Percentiles rank a stretch among this genome's conserved stretches.
These are phyloP conservation scores for Annulohypoxylon moriforme DNA, from an alignment of 495 filamentous ascomycete species.

Conservation along the genomic window DNA sequence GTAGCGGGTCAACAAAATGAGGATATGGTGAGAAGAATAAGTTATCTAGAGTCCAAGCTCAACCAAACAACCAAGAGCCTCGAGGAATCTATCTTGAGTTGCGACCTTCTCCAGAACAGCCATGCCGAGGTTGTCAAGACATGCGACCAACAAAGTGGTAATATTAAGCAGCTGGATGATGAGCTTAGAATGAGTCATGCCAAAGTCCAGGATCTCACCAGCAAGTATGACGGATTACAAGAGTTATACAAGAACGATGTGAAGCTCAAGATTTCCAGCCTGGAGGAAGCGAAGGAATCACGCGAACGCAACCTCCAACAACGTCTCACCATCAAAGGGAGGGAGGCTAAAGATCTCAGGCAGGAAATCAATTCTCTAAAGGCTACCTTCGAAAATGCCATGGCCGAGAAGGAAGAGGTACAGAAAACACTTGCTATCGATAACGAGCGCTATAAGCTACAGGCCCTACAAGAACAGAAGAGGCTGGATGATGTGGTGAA, in stretches of 20 bases:
- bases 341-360: constrained; percentile 8
- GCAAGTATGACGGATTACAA: not conserved
- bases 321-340: not conserved
- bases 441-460: not conserved
- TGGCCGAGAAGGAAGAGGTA: not conserved
- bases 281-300: not conserved
- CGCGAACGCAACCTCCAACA: constrained; percentile 1
- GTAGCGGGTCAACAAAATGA: not conserved
- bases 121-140: not conserved
- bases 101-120: constrained; percentile 1
- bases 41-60: constrained; percentile 13
- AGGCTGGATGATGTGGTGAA: not conserved
- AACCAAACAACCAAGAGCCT: constrained; percentile 3
- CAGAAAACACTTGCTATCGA: not conserved
- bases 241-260: not conserved
- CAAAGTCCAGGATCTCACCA: not conserved
- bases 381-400: not conserved
- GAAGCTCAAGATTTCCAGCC: not conserved
- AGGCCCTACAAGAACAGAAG: not conserved
- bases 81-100: not conserved
- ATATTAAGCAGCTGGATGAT: not conserved
- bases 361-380: not conserved
- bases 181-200: not conserved
- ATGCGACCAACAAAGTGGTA: not conserved
- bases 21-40: not conserved